Evolutionary conservation across 2,329 filamentous ascomycete genomes (phyloP).

Genomic region (Lachnellula occidentalis): DNA sequence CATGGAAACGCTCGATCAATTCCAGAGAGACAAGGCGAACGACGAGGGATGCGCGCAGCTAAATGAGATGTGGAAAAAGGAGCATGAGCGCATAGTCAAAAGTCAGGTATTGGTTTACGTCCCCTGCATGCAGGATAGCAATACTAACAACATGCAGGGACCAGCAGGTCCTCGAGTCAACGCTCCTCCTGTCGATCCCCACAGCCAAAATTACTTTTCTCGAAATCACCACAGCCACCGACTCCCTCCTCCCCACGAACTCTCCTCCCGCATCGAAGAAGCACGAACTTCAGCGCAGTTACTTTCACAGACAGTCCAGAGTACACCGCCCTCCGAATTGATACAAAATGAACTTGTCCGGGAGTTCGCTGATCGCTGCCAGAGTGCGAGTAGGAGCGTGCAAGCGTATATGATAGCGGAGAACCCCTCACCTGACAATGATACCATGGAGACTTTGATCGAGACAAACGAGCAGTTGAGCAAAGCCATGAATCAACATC

Average conservation of each 20-base stretch:
- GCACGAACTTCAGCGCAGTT: constrained; percentile 86
- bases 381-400: constrained; percentile 72
- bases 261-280: constrained; percentile 81
- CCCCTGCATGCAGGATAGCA: constrained; percentile 4
- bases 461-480: constrained; percentile 91
- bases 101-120: constrained; percentile 35
- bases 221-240: constrained; percentile 42
- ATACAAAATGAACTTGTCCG: constrained; percentile 81
- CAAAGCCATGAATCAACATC: constrained; percentile 75
- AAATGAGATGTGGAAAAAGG: constrained; percentile 82
- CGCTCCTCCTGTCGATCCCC: constrained; percentile 38
- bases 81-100: constrained; percentile 60
- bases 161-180: constrained; percentile 35
- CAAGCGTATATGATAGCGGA: constrained; percentile 79
- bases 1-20: constrained; percentile 76
- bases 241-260: constrained; percentile 66
- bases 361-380: constrained; percentile 86
- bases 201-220: constrained; percentile 53
- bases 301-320: constrained; percentile 85
- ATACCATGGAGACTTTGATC: constrained; percentile 89
- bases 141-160: constrained; percentile 11
- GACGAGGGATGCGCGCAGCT: constrained; percentile 70
- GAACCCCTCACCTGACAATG: constrained; percentile 78
- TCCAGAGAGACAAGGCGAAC: constrained; percentile 59
- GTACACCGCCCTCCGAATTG: constrained; percentile 71